Percentiles rank a stretch among this genome's conserved stretches.
These are phyloP conservation scores for Saturnispora gosingensis DNA, from an alignment of 805 yeast species.

Conservation along the genomic window DNA sequence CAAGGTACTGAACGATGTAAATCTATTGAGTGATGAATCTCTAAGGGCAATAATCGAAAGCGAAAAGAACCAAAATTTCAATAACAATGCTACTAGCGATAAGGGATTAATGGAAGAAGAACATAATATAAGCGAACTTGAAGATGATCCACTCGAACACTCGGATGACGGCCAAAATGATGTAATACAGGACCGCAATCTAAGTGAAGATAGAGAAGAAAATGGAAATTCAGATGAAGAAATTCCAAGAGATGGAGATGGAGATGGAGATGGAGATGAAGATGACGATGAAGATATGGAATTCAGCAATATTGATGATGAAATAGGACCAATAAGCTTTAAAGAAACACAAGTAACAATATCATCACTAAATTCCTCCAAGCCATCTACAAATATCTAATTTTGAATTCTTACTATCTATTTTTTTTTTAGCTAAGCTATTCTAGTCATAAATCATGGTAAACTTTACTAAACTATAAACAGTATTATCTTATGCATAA, in stretches of 20 bases:
- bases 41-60: neutral
- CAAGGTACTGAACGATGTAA: slow-evolving; percentile 6
- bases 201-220: neutral
- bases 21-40: neutral
- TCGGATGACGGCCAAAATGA: slow-evolving; percentile 2
- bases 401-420: neutral
- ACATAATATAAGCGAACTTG: slow-evolving; percentile 10
- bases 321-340: neutral
- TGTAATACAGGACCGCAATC: neutral
- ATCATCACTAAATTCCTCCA: neutral
- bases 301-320: slow-evolving; percentile 9
- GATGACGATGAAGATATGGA: slow-evolving; percentile 10
- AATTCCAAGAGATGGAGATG: neutral
- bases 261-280: slow-evolving; percentile 2
- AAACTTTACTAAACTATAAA: neutral
- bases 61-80: slow-evolving; percentile 2
- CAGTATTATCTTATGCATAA: neutral
- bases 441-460: neutral
- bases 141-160: slow-evolving; percentile 11
- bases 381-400: neutral
- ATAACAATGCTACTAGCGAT: neutral
- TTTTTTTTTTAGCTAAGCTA: neutral
- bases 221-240: neutral
- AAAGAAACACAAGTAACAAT: neutral
- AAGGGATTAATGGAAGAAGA: neutral